These are phyloP conservation scores for Fusarium sacchari DNA, from an alignment of 2,329 filamentous ascomycete genomes.

Conservation along the genomic window DNA sequence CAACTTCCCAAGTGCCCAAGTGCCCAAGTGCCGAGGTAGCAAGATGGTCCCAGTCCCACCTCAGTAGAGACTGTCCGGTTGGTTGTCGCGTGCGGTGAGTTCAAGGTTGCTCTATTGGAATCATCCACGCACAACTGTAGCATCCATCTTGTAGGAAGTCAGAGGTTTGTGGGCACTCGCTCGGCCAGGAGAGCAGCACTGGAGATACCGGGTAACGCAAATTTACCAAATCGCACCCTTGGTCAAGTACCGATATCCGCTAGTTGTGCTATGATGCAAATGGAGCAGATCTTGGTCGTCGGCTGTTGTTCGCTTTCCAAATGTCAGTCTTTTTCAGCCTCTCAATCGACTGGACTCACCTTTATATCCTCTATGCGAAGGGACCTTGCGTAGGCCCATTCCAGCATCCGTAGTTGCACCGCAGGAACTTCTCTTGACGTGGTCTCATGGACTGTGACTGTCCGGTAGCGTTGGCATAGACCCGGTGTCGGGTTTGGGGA, in stretches of 20 bases:
- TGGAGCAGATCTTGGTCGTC: background rate
- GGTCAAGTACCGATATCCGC: background rate
- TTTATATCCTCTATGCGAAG: background rate
- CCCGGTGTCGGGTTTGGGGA: background rate
- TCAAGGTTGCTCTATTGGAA: too few relatives aligned
- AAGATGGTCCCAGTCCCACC: background rate
- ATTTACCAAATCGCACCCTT: too few relatives aligned
- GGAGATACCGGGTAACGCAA: too few relatives aligned
- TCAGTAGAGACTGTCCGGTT: background rate
- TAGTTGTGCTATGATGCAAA: background rate
- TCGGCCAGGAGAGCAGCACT: too few relatives aligned
- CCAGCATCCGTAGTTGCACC: background rate
- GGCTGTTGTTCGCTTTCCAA: background rate
- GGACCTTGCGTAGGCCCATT: background rate
- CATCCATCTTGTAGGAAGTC: too few relatives aligned
- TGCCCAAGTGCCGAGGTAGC: too few relatives aligned
- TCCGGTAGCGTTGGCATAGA: background rate
- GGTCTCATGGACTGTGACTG: background rate
- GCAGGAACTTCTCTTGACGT: background rate
- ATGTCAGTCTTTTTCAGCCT: background rate
- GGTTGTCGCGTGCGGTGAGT: background rate
- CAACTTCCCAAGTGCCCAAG: background rate
- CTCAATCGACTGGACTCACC: background rate
- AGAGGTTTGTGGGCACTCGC: too few relatives aligned
- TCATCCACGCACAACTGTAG: too few relatives aligned